Base-by-base conservation (phyloP, 345 rosid species). In the Brassica carinata region DNA sequence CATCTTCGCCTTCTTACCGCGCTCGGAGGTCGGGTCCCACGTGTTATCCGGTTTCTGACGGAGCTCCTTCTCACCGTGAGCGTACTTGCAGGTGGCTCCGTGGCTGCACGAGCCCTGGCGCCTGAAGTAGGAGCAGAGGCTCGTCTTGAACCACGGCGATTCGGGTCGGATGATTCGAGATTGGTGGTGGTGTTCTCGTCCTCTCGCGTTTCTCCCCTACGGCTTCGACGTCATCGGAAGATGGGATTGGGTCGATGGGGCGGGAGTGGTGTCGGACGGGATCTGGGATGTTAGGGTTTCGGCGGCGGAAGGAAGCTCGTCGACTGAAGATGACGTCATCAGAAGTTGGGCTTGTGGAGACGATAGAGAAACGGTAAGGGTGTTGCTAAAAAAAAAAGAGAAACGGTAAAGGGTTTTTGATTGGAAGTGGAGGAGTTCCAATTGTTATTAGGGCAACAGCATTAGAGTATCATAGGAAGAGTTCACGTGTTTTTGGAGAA, bases 11-110 rank as follows among this genome's bases (percentile, higher is more conserved):
- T 89, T 90, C 89, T 91, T 92, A 0, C 90, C 97, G 34, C 90
- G 87, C 84, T 87, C 93, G 1, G 98, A 95, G 0, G 98, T 95
- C 33, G 98, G 99, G 73, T 95, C 99, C 99, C 99, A 93, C n/a
- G 99, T 80, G 69, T 83, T 83, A 62, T 95, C 92, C 4, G 94
- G 96, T 18, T 97, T 88, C 40, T 64, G 83, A 10, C 96, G 87
- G 18, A 95, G 93, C 90, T 95, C 98, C 58, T 79, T 89, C 84
- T 95, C 98, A 8, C 96, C 89, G 76, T 95, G 99, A 2, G 99
- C 99, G 72, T 85, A 95, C 86, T 83, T 89, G 84, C 99, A 95
- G 7, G 83, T 51, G 80, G 51, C 78, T 5, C 98, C 97, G 71
- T 96, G 97, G 82, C 89, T 86, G 76, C 98, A 91, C 14, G 85